Evolutionary conservation across 805 yeast species (phyloP), one percentile per base, ranked within the genome.

Genomic region (Starmerella bacillaris): DNA sequence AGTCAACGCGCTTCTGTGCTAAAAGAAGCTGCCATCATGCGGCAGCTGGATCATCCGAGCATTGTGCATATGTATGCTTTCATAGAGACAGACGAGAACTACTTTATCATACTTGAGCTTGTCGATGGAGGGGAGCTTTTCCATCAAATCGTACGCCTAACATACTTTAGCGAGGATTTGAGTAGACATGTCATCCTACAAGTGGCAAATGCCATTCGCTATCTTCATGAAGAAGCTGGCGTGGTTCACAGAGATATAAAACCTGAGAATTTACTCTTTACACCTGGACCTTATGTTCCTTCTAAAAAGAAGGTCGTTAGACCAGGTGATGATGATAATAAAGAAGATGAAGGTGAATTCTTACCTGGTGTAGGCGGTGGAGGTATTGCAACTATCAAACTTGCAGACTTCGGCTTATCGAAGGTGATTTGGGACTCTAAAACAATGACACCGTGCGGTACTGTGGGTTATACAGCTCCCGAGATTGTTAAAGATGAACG

Each of bases 381-480:
- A 36, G 79, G 84, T 11, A 77, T 89, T 45, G 98, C 96, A 6
- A 48, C 60, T 12, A 83, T 89, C 22, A 86, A 86, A 55, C 61
- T 89, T 35, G 96, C 96, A 1, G 98, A 89, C 56, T 89, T 89
- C 58, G 98, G 98, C 0, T 61, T 89, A 15, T 80, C 94, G 3
- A 89, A 89, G 56, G 79, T 83, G 51, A 72, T 86, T 21, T 77
- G 83, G 74, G 79, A 77, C 49, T 68, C 74, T 33, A 78, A 78
- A 48, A 79, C 95, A 17, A 80, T 82, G 65, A 89, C 98, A 1
- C 98, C 98, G 0, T 89, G 98, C 59, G 98, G 98, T 34, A 89
- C 98, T 1, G 94, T 89, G 14, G 96, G 96, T 3, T 89, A 89
- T 51, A 86, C 96, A 2, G 98, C 98, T 0, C 98, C 98, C 0